phyloP scores from a whole-genome alignment of 2,329 filamentous ascomycete species.

The Apiospora arundinis region DNA sequence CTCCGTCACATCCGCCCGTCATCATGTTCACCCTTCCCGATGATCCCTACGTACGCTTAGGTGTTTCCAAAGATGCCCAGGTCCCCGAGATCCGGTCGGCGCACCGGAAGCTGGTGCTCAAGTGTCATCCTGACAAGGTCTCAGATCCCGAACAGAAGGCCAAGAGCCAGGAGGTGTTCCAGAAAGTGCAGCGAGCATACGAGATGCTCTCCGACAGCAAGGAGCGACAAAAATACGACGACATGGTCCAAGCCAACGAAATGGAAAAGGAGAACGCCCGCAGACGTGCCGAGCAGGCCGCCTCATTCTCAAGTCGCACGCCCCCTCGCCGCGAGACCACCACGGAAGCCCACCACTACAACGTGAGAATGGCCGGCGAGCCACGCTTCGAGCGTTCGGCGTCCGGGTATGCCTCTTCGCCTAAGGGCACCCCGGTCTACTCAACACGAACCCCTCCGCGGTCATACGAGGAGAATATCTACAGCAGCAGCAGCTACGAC shows the following conservation, averaged over 20 bases:
- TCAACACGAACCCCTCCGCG: conserved; percentile 23
- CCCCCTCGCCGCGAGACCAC: conserved; percentile 23
- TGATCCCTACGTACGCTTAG: conserved; percentile 82
- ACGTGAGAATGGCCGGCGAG: conserved; percentile 13
- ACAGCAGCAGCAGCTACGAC: conserved; percentile 23
- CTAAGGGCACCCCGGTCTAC: conserved; percentile 20
- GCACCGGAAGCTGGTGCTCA: conserved; percentile 85
- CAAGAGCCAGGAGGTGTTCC: conserved; percentile 85
- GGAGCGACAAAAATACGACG: conserved; percentile 78
- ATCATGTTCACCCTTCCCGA: conserved; percentile 60
- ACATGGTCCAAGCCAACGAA: conserved; percentile 62
- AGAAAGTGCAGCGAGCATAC: conserved; percentile 91
- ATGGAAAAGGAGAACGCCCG: conserved; percentile 47
- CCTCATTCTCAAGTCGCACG: conserved; percentile 18
- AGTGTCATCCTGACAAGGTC: conserved; percentile 91
- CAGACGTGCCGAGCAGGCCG: neutral
- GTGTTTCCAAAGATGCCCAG: conserved; percentile 75
- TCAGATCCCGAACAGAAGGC: conserved; percentile 78
- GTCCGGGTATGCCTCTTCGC: neutral
- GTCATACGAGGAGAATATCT: conserved; percentile 24
- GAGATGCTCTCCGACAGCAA: conserved; percentile 84
- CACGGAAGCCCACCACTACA: conserved; percentile 20
- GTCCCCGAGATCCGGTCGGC: conserved; percentile 75
- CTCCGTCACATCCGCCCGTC: conserved; percentile 21
- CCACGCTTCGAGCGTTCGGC: neutral